A percentile compares a stretch with the other conserved stretches of the same genome.
Evolutionary conservation across 2,329 filamentous ascomycete genomes (phyloP).

Genomic region (Thielaviopsis populi): DNA sequence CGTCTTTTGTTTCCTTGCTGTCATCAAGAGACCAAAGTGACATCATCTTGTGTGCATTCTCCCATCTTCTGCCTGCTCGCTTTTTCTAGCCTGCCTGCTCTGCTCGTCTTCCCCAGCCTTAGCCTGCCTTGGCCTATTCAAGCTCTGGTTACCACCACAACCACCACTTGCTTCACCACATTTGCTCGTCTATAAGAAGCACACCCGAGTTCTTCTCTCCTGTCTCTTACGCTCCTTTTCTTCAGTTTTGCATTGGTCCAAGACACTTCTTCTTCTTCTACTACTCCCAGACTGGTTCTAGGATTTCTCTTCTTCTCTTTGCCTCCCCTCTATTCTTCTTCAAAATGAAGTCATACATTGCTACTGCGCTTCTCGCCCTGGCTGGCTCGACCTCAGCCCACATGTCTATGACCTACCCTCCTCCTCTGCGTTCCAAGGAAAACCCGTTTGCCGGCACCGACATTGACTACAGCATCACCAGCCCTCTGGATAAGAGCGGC

Average conservation of each 20-base stretch:
- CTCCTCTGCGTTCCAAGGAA: conserved; percentile 38
- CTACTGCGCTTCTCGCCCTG: conserved; percentile 30
- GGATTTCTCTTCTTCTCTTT: not conserved
- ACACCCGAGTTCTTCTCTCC: not conserved
- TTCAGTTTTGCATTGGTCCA: not conserved
- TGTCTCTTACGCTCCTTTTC: not conserved
- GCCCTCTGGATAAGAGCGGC: conserved; percentile 45
- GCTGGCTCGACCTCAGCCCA: conserved; percentile 34
- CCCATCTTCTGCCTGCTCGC: not conserved
- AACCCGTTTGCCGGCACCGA: conserved; percentile 34
- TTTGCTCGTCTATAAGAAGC: not conserved
- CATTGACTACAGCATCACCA: conserved; percentile 58
- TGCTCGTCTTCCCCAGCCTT: too few relatives aligned
- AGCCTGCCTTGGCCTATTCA: not conserved
- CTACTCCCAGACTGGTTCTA: not conserved
- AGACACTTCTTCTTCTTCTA: not conserved
- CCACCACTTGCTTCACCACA: not conserved
- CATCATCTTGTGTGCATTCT: not conserved
- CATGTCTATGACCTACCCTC: conserved; percentile 40
- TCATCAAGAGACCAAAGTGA: not conserved
- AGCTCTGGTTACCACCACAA: not conserved
- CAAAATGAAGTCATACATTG: conserved; percentile 30
- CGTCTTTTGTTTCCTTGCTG: not conserved
- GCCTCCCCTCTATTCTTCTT: not conserved
- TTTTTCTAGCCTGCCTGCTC: too few relatives aligned